A percentile compares a stretch with the other conserved stretches of the same genome.
Conservation (phyloP, 164 flowering plant genomes). For the Hamamelis virginiana region DNA sequence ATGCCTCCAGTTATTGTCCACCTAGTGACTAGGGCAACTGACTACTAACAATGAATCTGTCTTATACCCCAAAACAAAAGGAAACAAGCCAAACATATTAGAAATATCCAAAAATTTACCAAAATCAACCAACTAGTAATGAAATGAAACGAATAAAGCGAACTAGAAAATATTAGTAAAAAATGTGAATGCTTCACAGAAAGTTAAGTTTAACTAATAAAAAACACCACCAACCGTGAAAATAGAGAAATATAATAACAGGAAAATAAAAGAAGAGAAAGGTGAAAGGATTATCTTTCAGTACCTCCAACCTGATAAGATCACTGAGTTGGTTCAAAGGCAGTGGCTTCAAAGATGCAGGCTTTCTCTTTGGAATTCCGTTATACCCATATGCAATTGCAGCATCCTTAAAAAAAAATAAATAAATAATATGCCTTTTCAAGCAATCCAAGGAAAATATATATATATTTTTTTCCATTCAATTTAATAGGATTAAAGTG, state of each 20-base stretch:
- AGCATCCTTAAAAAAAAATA: slow-evolving; percentile 52
- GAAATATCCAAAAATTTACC: neutral
- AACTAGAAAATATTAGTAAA: neutral
- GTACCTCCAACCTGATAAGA: slow-evolving; percentile 82
- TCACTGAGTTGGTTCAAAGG: slow-evolving; percentile 70
- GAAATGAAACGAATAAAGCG: neutral
- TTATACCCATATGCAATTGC: slow-evolving; percentile 87
- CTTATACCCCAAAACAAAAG: neutral
- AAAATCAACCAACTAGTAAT: neutral
- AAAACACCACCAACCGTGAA: neutral
- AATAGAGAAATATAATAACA: neutral
- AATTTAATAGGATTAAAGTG: no score
- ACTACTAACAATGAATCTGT: neutral
- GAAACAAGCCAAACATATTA: neutral
- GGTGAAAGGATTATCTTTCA: neutral
- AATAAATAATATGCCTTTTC: no score
- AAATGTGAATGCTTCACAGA: no score
- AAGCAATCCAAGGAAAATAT: no score
- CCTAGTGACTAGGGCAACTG: no score
- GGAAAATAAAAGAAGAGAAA: neutral
- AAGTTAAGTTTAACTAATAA: neutral
- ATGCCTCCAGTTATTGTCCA: no score
- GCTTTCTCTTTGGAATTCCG: slow-evolving; percentile 63
- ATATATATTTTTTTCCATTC: no score
- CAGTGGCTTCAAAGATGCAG: slow-evolving; percentile 57